Percentiles rank a stretch among this genome's conserved stretches.
phyloP scores from a whole-genome alignment of 2,329 filamentous ascomycete species.

The Claviceps paspali region DNA sequence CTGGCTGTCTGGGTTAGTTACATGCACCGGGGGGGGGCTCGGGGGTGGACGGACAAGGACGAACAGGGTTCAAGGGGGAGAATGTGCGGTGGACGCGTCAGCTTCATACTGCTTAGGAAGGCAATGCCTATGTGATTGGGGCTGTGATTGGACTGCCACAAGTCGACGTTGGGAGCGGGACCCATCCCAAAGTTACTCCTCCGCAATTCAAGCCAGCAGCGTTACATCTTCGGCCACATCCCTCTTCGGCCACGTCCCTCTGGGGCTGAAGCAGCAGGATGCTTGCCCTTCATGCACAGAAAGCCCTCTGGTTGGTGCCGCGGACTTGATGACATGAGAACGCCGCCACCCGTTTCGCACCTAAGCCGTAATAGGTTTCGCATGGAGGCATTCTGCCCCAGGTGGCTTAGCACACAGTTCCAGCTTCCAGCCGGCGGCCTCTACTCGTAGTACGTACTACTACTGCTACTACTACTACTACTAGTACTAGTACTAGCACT shows the following conservation, averaged over 20 bases:
- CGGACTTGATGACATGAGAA: slow-evolving; percentile 6
- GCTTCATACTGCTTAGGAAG: slow-evolving; percentile 8
- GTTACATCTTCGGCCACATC: slow-evolving; percentile 1
- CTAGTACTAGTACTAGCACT: too few species aligned
- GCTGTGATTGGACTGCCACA: not conserved
- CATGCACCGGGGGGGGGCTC: too few species aligned
- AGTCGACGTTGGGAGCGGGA: not conserved
- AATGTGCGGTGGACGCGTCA: slow-evolving; percentile 15
- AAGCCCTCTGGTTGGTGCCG: not conserved
- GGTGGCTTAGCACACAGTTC: too few species aligned
- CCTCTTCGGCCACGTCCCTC: too few species aligned
- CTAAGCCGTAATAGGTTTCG: too few species aligned
- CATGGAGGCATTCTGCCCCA: too few species aligned
- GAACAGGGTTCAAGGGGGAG: slow-evolving; percentile 5
- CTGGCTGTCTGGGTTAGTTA: too few species aligned
- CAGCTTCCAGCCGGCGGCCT: too few species aligned
- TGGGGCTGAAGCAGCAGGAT: slow-evolving; percentile 2
- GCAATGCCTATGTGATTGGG: not conserved
- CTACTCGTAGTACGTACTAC: too few species aligned
- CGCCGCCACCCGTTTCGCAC: slow-evolving; percentile 3
- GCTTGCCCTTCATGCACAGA: not conserved
- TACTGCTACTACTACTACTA: too few species aligned
- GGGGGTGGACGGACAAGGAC: too few species aligned
- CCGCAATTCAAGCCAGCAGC: not conserved
- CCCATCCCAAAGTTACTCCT: not conserved